A percentile compares a stretch with the other conserved stretches of the same genome.
These are phyloP conservation scores for Rhizoctonia solani DNA, from an alignment of 1,284 basidiomycete species.

Conservation along the genomic window DNA sequence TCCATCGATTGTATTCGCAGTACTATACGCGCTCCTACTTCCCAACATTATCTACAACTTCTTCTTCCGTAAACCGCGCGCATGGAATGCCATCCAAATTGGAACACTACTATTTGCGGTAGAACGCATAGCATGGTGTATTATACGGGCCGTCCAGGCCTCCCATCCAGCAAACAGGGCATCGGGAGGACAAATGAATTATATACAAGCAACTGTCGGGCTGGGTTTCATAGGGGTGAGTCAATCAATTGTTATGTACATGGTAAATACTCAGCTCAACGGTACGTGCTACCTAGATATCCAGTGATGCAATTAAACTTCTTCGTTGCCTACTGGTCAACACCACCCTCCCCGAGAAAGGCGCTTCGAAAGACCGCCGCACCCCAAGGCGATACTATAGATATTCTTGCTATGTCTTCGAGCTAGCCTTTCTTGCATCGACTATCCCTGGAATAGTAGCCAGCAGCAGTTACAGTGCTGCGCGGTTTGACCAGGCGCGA, in stretches of 20 bases:
- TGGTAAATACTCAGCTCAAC: too few species aligned
- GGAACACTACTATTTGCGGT: not conserved
- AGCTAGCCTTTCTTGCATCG: slow-evolving; percentile 3
- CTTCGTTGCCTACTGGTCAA: slow-evolving; percentile 11
- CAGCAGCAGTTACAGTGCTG: slow-evolving; percentile 4
- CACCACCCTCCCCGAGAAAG: slow-evolving; percentile 12
- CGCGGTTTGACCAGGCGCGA: not conserved
- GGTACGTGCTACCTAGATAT: not conserved
- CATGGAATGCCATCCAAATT: not conserved
- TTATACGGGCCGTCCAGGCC: not conserved
- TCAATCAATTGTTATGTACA: not conserved
- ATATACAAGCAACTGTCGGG: not conserved
- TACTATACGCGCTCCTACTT: slow-evolving; percentile 46
- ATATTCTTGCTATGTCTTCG: slow-evolving; percentile 1
- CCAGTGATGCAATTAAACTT: slow-evolving; percentile 11
- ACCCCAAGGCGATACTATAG: not conserved
- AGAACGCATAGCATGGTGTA: not conserved
- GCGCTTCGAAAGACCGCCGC: slow-evolving; percentile 9
- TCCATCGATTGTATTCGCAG: slow-evolving; percentile 48
- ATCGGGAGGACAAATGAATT: not conserved
- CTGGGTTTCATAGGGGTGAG: too few species aligned
- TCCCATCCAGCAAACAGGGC: not conserved
- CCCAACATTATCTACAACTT: slow-evolving; percentile 46
- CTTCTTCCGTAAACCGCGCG: slow-evolving; percentile 33
- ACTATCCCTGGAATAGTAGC: slow-evolving; percentile 4